Evolutionary conservation across 257 asterid genomes (phyloP).

Genomic region (Forsythia suspensa): DNA sequence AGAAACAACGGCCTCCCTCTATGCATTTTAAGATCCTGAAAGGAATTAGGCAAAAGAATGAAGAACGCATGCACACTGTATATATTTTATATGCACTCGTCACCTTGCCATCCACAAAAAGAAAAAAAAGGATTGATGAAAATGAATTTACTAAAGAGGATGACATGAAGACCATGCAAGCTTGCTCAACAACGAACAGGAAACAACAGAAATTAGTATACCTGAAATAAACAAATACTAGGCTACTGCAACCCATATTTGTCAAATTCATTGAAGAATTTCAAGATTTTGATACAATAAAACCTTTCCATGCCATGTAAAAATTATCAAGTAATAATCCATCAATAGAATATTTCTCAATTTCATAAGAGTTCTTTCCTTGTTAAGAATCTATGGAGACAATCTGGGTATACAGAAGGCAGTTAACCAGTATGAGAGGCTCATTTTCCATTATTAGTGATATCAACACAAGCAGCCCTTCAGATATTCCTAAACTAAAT

Average conservation of each 20-base stretch:
- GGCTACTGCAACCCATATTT: not conserved
- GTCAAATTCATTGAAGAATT: conserved; percentile 1
- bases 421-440: conserved; percentile 14
- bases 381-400: not conserved
- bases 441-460: not conserved
- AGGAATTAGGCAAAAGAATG: conserved; percentile 10
- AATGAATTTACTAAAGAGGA: not conserved
- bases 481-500: not conserved
- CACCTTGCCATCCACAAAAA: not conserved
- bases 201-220: conserved; percentile 2
- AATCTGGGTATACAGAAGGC: not conserved
- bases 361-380: conserved; percentile 3
- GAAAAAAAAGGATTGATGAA: not conserved
- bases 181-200: not conserved
- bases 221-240: not conserved
- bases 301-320: not conserved
- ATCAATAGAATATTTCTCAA: conserved; percentile 1
- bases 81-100: not conserved
- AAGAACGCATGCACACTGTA: not conserved
- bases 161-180: not conserved
- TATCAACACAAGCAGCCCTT: not conserved
- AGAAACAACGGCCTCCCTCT: conserved; percentile 91
- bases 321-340: not conserved
- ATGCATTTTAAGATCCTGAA: conserved; percentile 81
- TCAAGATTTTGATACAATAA: not conserved